Conservation (phyloP, 495 filamentous ascomycete species). For the Aspergillus affinis region DNA sequence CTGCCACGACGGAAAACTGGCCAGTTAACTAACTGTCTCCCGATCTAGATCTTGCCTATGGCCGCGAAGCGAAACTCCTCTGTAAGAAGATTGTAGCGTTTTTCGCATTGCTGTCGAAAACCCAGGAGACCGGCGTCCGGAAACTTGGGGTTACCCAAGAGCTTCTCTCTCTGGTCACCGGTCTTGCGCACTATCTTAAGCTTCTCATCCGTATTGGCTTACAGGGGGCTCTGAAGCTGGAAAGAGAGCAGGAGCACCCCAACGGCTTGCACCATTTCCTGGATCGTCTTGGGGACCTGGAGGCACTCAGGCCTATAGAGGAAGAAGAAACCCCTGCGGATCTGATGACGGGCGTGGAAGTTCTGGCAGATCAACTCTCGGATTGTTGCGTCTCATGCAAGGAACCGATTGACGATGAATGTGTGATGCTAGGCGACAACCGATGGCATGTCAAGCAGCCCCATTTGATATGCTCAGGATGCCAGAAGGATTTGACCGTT, state of each 20-base stretch:
- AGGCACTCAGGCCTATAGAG: slow-evolving; percentile 57
- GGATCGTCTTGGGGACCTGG: slow-evolving; percentile 71
- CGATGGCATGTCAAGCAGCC: slow-evolving; percentile 73
- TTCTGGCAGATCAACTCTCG: slow-evolving; percentile 73
- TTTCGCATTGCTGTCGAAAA: slow-evolving; percentile 90
- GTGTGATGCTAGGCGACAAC: slow-evolving; percentile 65
- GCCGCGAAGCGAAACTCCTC: slow-evolving; percentile 91
- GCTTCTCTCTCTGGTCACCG: slow-evolving; percentile 89
- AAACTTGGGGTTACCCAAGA: slow-evolving; percentile 96
- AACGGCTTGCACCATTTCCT: slow-evolving; percentile 81
- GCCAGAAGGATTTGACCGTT: slow-evolving; percentile 67
- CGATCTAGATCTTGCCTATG: slow-evolving; percentile 75
- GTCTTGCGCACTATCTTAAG: slow-evolving; percentile 96
- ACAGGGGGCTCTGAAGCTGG: slow-evolving; percentile 87
- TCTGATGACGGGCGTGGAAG: slow-evolving; percentile 67
- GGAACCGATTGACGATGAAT: slow-evolving; percentile 92
- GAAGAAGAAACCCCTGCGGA: slow-evolving; percentile 72
- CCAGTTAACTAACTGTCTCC: slow-evolving; percentile 24
- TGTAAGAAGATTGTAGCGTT: slow-evolving; percentile 99
- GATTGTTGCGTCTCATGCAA: slow-evolving; percentile 80
- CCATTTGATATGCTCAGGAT: slow-evolving; percentile 76
- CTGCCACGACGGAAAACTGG: neutral
- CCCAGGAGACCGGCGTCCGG: slow-evolving; percentile 82
- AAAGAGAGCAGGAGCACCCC: slow-evolving; percentile 72
- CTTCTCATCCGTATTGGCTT: slow-evolving; percentile 96